Percentiles rank a stretch among this genome's conserved stretches.
phyloP scores from a whole-genome alignment of 169 alveolate species.

The Eimeria tenella region DNA sequence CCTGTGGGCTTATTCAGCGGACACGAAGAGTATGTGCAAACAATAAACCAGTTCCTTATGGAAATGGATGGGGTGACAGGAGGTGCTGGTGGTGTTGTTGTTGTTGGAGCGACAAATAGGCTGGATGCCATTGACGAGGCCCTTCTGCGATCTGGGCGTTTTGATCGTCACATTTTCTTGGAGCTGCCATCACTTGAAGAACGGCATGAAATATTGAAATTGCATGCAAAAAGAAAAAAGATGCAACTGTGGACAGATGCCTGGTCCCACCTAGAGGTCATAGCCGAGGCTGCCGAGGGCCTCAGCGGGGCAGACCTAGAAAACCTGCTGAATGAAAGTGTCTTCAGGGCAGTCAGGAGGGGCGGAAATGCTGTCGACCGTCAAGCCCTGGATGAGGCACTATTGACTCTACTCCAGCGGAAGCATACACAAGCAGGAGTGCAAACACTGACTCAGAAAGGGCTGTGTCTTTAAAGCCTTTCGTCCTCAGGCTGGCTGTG shows the following conservation, averaged over 20 bases:
- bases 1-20: not conserved
- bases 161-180: constrained; percentile 93
- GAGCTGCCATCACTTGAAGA: constrained; percentile 93
- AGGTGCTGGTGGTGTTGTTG: constrained; percentile 82
- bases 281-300: constrained; percentile 91
- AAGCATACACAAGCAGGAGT: not conserved
- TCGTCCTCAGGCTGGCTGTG: no score
- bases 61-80: constrained; percentile 97
- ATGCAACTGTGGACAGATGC: constrained; percentile 79
- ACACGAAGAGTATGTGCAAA: constrained; percentile 91
- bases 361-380: not conserved
- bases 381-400: constrained; percentile 59
- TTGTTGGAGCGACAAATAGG: constrained; percentile 94
- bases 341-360: constrained; percentile 86
- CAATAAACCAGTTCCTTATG: constrained; percentile 94
- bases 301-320: constrained; percentile 94
- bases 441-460: no score
- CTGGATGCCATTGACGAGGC: constrained; percentile 91
- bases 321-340: constrained; percentile 92
- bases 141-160: constrained; percentile 94
- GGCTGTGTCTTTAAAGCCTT: no score
- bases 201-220: constrained; percentile 81
- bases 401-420: constrained; percentile 18
- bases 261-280: constrained; percentile 81
- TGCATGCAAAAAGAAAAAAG: constrained; percentile 83